These are phyloP conservation scores for Dactylellina drechsleri DNA, from an alignment of 2,329 filamentous ascomycete genomes.

Conservation along the genomic window DNA sequence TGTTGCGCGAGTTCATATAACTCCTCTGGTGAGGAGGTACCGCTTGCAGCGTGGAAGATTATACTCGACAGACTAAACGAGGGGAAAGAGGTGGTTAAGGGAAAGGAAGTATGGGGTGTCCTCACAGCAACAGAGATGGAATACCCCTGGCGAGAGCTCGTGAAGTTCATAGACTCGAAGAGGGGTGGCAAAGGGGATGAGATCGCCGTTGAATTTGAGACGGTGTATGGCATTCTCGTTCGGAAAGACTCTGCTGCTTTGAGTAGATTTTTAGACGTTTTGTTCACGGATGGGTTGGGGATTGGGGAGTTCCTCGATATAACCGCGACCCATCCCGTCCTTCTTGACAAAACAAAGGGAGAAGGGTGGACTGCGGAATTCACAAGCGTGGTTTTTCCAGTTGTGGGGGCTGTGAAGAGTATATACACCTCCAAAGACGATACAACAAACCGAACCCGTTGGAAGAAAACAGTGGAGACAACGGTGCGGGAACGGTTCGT, in stretches of 20 bases:
- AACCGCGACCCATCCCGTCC: too few species aligned
- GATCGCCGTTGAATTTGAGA: background rate
- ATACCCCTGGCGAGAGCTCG: background rate
- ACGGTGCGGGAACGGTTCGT: slow-evolving; percentile 17
- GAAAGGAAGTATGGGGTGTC: slow-evolving; percentile 22
- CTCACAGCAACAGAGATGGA: background rate
- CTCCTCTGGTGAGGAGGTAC: background rate
- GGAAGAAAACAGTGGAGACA: slow-evolving; percentile 18
- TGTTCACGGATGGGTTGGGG: background rate
- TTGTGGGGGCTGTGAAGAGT: slow-evolving; percentile 7
- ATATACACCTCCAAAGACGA: slow-evolving; percentile 27
- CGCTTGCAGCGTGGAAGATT: slow-evolving; percentile 11
- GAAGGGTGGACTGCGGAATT: background rate
- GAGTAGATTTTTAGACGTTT: background rate
- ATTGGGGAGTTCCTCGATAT: too few species aligned
- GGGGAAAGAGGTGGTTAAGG: background rate
- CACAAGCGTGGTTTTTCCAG: slow-evolving; percentile 3
- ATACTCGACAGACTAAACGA: slow-evolving; percentile 13
- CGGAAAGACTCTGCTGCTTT: slow-evolving; percentile 9
- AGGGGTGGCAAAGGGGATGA: background rate
- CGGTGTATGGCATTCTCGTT: slow-evolving; percentile 7
- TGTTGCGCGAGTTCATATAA: slow-evolving; percentile 4
- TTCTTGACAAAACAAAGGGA: too few species aligned
- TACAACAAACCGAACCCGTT: slow-evolving; percentile 14
- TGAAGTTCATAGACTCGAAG: background rate